Evolutionary conservation across 371 early-diverging fungal species (phyloP), one percentile per base, ranked within the genome.

Genomic region (Blakeslea trispora): DNA sequence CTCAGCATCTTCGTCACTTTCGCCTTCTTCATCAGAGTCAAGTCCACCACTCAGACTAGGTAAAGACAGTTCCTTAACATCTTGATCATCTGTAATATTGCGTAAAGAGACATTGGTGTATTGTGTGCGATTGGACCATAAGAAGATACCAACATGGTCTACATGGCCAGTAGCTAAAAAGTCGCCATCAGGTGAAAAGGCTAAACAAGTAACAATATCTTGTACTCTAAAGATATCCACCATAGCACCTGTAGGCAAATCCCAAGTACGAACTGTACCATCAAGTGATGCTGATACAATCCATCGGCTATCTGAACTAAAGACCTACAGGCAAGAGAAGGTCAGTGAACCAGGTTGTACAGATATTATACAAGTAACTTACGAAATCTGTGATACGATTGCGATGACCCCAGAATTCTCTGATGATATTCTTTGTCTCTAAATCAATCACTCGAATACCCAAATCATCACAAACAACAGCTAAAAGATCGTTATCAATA

Each of bases 231-330:
- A 92, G 32, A 86, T 73, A 75, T 96, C 97, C 32, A 96, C 81
- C 83, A 92, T 78, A 43, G 89, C 81, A 7, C 96, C 96, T 0
- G 93, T 85, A 8, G 96, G 94, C 53, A 98, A 71, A 71, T 98
- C 97, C 95, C 96, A 98, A 0, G 95, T 94, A 41, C 94, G 84
- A 22, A 98, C 83, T 5, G 91, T 93, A 42, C 84, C 79, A 77
- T 97, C 97, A 55, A 91, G 73, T 17, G 91, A 86, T 14, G 87
- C 68, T 0, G 93, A 87, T 17, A 96, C 85, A 14, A 98, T 77
- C 95, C 95, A 93, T 53, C 96, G 86, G 50, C 94, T 93, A 68
- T 97, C 97, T 10, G 90, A 91, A 60, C 89, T 91, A 68, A 96
- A 93, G 2, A 88, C 72, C 88, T 90, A 28, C 28, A 28, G 28